Base-by-base conservation (phyloP, 192 early-diverging fungal genomes). In the Podochytrium sp. region DNA sequence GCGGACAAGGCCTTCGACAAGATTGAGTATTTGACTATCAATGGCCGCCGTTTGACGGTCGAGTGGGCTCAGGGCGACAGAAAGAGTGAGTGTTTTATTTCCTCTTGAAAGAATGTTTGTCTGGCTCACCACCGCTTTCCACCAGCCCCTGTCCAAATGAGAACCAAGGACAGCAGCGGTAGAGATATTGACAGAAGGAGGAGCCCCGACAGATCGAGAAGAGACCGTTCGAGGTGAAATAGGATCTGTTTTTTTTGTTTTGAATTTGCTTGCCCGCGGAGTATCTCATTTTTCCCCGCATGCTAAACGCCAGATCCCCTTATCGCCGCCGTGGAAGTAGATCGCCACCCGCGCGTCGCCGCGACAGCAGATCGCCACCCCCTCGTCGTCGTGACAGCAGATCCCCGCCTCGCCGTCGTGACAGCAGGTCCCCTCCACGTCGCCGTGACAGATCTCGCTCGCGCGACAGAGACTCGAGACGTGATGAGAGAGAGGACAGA, bases 11-110 rank as follows among this genome's bases (percentile, higher is more conserved):
- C 83, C 10, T 85, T 73, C 65, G 49, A 59, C 25, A 82, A 79
- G 61, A 85, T 85, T 61, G 83, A 85, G 57, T 85, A 85, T 65
- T 62, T 85, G 25, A 82, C 80, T 2, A 80, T 85, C 50, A 80
- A 80, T 53, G 79, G 79, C n/a, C 55, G 74, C 23, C 77, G 70
- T 3, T 59, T 85, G 35, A 82, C 75, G 2, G 74, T 85, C 37
- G 83, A 85, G 56, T 85, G 83, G 83, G 83, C 83, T 6, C 71
- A 70, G 16, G 83, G 83, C 1, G 27, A 71, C 30, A 56, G 83
- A 39, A 81, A 84, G 66, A 78, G 82, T 83, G 4, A 71, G 34
- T 30, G n/a, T 35, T 23, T 50, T 30, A 29, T 57, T 18, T 41
- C 41, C 6, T 1, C 14, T 16, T 25, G 14, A 29, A 38, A 49